Evolutionary conservation across 2,329 filamentous ascomycete species (phyloP).

Genomic region (Thielaviopsis musarum): DNA sequence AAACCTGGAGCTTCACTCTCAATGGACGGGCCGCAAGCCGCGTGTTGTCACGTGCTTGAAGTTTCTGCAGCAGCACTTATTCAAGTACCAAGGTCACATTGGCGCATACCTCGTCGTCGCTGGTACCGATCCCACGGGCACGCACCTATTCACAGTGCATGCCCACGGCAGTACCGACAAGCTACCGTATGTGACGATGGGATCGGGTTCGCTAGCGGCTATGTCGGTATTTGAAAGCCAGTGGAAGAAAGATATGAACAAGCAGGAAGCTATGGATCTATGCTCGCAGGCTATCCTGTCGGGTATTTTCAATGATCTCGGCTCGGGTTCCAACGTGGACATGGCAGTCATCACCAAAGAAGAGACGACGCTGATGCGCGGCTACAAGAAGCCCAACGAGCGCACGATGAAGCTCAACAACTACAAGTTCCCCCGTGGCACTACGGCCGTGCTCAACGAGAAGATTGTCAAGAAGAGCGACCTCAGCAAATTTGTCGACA

Average conservation of each 20-base stretch:
- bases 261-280: constrained; percentile 68
- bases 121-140: constrained; percentile 87
- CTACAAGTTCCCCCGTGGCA: constrained; percentile 79
- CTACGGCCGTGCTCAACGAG: constrained; percentile 91
- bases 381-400: constrained; percentile 86
- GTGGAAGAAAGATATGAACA: constrained; percentile 67
- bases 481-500: constrained; percentile 82
- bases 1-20: constrained; percentile 90
- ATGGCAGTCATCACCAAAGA: constrained; percentile 89
- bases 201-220: constrained; percentile 82
- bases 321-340: constrained; percentile 93
- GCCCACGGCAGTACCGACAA: constrained; percentile 98
- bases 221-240: constrained; percentile 97
- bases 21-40: constrained; percentile 90
- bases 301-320: constrained; percentile 97
- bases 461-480: constrained; percentile 91
- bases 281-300: constrained; percentile 78
- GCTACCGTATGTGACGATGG: constrained; percentile 98
- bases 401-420: constrained; percentile 81
- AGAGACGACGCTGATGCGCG: constrained; percentile 84
- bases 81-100: constrained; percentile 95
- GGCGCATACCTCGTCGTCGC: constrained; percentile 96
- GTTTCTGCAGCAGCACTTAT: constrained; percentile 97
- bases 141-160: constrained; percentile 93
- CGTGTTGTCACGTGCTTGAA: constrained; percentile 99